Conservation (phyloP, 768 basidiomycete species). For the Xerocomellus dryophilus region DNA sequence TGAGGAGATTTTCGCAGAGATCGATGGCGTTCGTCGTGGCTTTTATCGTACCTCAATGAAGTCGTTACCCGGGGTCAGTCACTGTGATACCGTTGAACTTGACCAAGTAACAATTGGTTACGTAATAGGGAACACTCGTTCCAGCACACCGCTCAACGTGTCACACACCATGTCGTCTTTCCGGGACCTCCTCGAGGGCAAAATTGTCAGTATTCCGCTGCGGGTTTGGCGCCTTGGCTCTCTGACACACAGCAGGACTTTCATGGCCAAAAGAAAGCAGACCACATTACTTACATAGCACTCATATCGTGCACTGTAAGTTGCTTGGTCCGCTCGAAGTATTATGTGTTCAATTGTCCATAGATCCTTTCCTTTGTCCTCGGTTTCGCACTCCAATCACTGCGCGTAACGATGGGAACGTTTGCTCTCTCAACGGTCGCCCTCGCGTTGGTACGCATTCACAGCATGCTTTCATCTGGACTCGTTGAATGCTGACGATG, state of each 20-base stretch:
- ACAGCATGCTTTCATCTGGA: too few relatives aligned
- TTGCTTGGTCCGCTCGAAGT: background rate
- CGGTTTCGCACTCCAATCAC: conserved; percentile 29
- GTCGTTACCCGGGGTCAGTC: background rate
- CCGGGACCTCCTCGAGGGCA: conserved; percentile 30
- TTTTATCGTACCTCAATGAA: background rate
- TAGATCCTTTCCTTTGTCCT: conserved; percentile 31
- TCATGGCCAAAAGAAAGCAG: conserved; percentile 29
- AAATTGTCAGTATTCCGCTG: conserved; percentile 23
- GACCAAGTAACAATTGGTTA: conserved; percentile 5
- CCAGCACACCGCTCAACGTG: conserved; percentile 1
- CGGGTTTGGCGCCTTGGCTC: background rate
- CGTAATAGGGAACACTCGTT: conserved; percentile 7
- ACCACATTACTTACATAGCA: conserved; percentile 23
- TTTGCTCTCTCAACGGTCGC: conserved; percentile 20
- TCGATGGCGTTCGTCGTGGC: background rate
- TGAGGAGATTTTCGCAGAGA: background rate
- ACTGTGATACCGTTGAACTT: background rate
- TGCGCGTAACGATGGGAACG: conserved; percentile 24
- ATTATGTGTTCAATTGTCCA: background rate
- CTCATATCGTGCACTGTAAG: conserved; percentile 27
- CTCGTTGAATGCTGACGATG: background rate
- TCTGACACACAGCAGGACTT: conserved; percentile 27
- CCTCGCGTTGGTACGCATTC: conserved; percentile 21
- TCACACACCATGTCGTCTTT: conserved; percentile 23